These are phyloP conservation scores for Pythium rishiriense DNA, from an alignment of 352 stramenopile species.

Conservation along the genomic window DNA sequence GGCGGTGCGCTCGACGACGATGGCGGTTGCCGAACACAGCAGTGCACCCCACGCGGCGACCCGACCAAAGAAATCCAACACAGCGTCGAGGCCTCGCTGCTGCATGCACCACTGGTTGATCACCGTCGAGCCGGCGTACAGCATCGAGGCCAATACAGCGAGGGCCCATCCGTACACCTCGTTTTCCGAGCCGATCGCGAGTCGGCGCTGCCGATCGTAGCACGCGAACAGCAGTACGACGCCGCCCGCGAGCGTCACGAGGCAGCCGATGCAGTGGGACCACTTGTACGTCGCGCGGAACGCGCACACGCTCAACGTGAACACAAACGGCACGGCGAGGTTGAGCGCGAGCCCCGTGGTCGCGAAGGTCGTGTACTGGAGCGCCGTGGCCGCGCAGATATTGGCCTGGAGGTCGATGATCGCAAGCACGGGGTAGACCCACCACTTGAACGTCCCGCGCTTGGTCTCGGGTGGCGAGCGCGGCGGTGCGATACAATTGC, in stretches of 20 bases:
- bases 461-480: not conserved
- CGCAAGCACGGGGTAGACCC: slow-evolving; percentile 42
- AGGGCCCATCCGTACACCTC: slow-evolving; percentile 39
- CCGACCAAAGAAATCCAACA: slow-evolving; percentile 36
- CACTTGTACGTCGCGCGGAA: slow-evolving; percentile 32
- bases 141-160: slow-evolving; percentile 30
- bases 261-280: slow-evolving; percentile 33
- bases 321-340: slow-evolving; percentile 48
- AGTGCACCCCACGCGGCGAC: slow-evolving; percentile 34
- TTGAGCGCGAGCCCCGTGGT: slow-evolving; percentile 42
- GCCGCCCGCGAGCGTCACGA: slow-evolving; percentile 21
- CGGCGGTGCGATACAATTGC: slow-evolving; percentile 13
- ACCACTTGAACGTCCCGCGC: slow-evolving; percentile 28
- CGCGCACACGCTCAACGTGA: slow-evolving; percentile 32
- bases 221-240: slow-evolving; percentile 34
- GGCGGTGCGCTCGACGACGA: slow-evolving; percentile 28
- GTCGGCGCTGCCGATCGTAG: slow-evolving; percentile 17
- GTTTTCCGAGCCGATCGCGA: slow-evolving; percentile 21
- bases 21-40: slow-evolving; percentile 33
- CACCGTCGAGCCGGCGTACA: slow-evolving; percentile 44
- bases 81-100: slow-evolving; percentile 20
- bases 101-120: slow-evolving; percentile 42
- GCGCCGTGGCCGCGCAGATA: slow-evolving; percentile 31
- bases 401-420: slow-evolving; percentile 50
- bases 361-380: slow-evolving; percentile 39